A percentile compares a stretch with the other conserved stretches of the same genome.
phyloP scores from a whole-genome alignment of 192 early-diverging fungal species.

The Backusella tuberculispora region DNA sequence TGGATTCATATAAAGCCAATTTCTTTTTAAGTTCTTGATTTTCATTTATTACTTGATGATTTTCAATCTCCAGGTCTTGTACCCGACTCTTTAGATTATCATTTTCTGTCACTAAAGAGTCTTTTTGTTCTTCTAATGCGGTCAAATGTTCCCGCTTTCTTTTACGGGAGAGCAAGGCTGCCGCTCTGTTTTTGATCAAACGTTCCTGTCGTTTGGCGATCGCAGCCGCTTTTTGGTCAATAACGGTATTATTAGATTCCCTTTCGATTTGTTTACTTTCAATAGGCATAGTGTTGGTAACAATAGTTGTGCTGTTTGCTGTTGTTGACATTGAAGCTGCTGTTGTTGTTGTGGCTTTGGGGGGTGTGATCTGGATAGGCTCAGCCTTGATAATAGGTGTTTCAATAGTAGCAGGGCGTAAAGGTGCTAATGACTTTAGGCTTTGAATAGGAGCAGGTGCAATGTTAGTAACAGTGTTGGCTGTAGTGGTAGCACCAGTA shows the following conservation, averaged over 20 bases:
- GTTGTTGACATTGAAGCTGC: neutral
- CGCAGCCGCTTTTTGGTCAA: constrained; percentile 32
- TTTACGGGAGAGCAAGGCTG: constrained; percentile 85
- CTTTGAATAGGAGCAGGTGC: neutral
- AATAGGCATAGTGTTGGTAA: too few relatives aligned
- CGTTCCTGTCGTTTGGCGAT: constrained; percentile 82
- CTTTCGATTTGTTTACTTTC: too few relatives aligned
- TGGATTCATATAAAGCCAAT: neutral
- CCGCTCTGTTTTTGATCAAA: constrained; percentile 91
- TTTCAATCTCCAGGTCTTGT: neutral
- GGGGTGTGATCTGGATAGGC: neutral
- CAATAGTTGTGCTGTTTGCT: too few relatives aligned
- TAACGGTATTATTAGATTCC: neutral
- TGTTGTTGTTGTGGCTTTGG: neutral
- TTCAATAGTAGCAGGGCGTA: neutral
- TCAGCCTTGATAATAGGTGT: constrained; percentile 8
- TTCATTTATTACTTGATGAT: neutral
- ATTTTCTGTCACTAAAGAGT: neutral
- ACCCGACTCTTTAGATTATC: neutral
- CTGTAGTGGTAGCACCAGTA: neutral
- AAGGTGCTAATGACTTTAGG: constrained; percentile 8
- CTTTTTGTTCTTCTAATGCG: constrained; percentile 47
- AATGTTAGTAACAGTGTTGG: neutral
- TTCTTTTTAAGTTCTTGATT: neutral
- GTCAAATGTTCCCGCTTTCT: constrained; percentile 88